Evolutionary conservation across 202 grass and related monocot genomes (phyloP), one percentile per base, ranked within the genome.

Genomic region (Schoenoplectus tabernaemontani): DNA sequence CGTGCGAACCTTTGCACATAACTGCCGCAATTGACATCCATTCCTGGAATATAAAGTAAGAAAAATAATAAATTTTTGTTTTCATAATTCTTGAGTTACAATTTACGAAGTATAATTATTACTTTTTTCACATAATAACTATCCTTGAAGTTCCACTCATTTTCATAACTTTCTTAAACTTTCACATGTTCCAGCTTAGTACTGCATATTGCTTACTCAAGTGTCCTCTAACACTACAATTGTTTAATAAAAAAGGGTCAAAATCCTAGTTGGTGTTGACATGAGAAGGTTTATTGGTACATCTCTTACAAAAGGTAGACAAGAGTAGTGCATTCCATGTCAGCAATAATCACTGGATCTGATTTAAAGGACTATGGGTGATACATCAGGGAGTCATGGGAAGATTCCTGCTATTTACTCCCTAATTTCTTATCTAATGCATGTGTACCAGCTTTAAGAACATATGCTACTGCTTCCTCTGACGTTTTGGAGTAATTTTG

Each of bases 1-100:
- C 20, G 20, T 0, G 82, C 81, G 78, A 78, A 71, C 39, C 83
- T 61, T 43, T 88, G 83, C 47, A 87, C 39, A 64, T 88, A 90
- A 8, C 11, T 51, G 0, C 93, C 90, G 37, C 90, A 96, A 68
- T 96, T 81, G 0, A 96, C 81, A 82, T 96, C 93, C 77, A 92
- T 20, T 12, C 90, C 93, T 91, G 88, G 7, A 20, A 62, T 59
- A 32, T 26, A 47, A 26, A 34, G 6, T n/a, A 48, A 7, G 2
- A 0, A 4, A 58, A 1, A 39, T n/a, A 39, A 4, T 39, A n/a
- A 24, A 1, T 36, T 60, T 82, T 30, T 46, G 28, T 63, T 28
- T 50, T 15, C 44, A 43, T 82, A 82, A 17, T 46, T 24, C 19
- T 30, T 62, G 33, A 57, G 51, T 44, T 15, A 11, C 7, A 9